phyloP scores from a whole-genome alignment of 768 basidiomycete species.

The Leccinum boreale region DNA sequence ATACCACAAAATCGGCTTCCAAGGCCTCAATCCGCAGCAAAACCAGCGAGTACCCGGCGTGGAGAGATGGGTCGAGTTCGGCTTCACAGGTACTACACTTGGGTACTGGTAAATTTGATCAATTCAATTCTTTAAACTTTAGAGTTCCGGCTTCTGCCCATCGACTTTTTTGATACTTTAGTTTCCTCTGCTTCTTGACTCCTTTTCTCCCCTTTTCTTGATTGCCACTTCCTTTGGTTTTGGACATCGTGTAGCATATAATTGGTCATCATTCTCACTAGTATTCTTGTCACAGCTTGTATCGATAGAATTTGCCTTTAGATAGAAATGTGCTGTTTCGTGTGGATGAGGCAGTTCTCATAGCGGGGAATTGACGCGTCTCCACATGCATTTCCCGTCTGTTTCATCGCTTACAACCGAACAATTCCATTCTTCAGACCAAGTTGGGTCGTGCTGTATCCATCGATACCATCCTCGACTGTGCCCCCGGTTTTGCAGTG shows the following conservation, averaged over 20 bases:
- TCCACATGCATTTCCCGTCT: neutral
- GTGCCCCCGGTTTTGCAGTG: no score
- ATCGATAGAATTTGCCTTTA: neutral
- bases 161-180: no score
- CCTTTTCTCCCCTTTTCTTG: neutral
- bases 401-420: neutral
- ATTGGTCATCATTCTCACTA: neutral
- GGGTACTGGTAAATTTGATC: slow-evolving; percentile 15
- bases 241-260: slow-evolving; percentile 18
- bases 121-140: no score
- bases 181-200: no score
- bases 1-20: slow-evolving; percentile 21
- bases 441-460: no score
- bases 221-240: neutral
- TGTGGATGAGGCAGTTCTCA: neutral
- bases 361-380: neutral
- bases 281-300: neutral
- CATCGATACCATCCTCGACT: no score
- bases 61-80: slow-evolving; percentile 19
- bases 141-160: neutral
- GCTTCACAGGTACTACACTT: slow-evolving; percentile 11
- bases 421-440: neutral
- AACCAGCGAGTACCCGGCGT: slow-evolving; percentile 10
- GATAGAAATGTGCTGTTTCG: neutral
- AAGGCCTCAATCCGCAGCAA: slow-evolving; percentile 9